A percentile compares a stretch with the other conserved stretches of the same genome.
These are phyloP conservation scores for Trametes meyenii DNA, from an alignment of 768 basidiomycete species.

Conservation along the genomic window DNA sequence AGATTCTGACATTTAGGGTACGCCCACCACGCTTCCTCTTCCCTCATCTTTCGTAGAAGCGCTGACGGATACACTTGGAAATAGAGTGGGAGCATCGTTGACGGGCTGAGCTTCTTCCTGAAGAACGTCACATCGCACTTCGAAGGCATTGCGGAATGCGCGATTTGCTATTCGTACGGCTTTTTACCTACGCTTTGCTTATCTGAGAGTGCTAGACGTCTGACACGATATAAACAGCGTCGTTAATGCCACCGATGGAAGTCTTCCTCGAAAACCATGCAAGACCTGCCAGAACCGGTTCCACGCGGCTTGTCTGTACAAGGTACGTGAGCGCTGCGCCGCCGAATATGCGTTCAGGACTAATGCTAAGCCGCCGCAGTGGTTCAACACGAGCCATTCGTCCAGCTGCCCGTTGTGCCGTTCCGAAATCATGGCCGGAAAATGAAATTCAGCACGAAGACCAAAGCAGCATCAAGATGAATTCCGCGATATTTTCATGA, in stretches of 20 bases:
- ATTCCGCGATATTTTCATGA: neutral
- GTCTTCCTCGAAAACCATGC: slow-evolving; percentile 88
- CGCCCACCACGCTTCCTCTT: slow-evolving; percentile 28
- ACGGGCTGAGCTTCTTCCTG: slow-evolving; percentile 88
- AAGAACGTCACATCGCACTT: slow-evolving; percentile 93
- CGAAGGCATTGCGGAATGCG: slow-evolving; percentile 94
- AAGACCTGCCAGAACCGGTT: slow-evolving; percentile 94
- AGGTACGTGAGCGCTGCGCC: slow-evolving; percentile 47
- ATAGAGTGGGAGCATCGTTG: slow-evolving; percentile 88
- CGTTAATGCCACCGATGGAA: slow-evolving; percentile 87
- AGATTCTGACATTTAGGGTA: slow-evolving; percentile 87
- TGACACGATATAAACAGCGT: slow-evolving; percentile 52
- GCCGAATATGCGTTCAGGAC: neutral
- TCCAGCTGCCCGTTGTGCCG: slow-evolving; percentile 92
- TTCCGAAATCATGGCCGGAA: slow-evolving; percentile 63
- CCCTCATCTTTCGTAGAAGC: no score
- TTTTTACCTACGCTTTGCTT: neutral
- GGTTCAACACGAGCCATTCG: slow-evolving; percentile 89
- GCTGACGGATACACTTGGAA: neutral
- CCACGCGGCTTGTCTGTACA: slow-evolving; percentile 90
- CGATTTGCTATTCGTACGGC: slow-evolving; percentile 91
- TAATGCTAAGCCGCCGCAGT: slow-evolving; percentile 46
- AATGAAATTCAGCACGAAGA: neutral
- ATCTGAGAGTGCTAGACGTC: neutral
- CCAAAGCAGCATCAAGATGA: neutral